Conservation (phyloP, 805 yeast genomes). For the Cephaloascus albidus region DNA sequence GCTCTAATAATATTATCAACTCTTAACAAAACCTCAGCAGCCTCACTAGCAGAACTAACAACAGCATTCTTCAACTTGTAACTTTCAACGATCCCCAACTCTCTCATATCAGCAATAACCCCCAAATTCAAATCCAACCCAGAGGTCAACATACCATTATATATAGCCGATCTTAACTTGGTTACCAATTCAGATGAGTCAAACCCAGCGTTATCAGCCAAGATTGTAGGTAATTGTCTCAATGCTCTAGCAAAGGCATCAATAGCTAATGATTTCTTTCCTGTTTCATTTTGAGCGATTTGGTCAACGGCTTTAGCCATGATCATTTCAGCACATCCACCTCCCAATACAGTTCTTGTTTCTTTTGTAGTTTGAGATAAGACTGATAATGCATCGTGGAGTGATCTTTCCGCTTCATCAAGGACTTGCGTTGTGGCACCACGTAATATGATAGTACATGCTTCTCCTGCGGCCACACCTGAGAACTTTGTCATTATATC, state of each 20-base stretch:
- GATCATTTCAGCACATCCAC: conserved; percentile 83
- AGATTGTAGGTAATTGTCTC: conserved; percentile 88
- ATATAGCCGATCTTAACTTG: conserved; percentile 80
- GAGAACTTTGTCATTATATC: conserved; percentile 83
- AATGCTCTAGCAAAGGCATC: conserved; percentile 92
- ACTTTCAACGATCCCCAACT: conserved; percentile 86
- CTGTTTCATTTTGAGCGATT: conserved; percentile 83
- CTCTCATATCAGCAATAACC: conserved; percentile 86
- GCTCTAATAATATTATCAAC: conserved; percentile 97
- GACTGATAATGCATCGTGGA: conserved; percentile 95
- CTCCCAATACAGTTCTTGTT: conserved; percentile 87
- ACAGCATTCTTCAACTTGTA: conserved; percentile 90
- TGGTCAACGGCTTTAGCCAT: conserved; percentile 97
- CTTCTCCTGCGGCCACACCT: conserved; percentile 94
- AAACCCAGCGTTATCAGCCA: conserved; percentile 96
- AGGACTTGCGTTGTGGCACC: conserved; percentile 38
- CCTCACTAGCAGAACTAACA: conserved; percentile 94
- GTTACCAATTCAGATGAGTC: conserved; percentile 91
- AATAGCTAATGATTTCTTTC: conserved; percentile 88
- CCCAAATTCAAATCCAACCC: conserved; percentile 88
- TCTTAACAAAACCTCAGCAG: conserved; percentile 90
- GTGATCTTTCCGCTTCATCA: conserved; percentile 38
- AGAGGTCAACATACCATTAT: conserved; percentile 84
- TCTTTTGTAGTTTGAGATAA: conserved; percentile 90
- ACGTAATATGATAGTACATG: conserved; percentile 90